Percentiles rank a stretch among this genome's conserved stretches.
Conservation (phyloP, 176 grass and related monocot species). For the Paspalum vaginatum region DNA sequence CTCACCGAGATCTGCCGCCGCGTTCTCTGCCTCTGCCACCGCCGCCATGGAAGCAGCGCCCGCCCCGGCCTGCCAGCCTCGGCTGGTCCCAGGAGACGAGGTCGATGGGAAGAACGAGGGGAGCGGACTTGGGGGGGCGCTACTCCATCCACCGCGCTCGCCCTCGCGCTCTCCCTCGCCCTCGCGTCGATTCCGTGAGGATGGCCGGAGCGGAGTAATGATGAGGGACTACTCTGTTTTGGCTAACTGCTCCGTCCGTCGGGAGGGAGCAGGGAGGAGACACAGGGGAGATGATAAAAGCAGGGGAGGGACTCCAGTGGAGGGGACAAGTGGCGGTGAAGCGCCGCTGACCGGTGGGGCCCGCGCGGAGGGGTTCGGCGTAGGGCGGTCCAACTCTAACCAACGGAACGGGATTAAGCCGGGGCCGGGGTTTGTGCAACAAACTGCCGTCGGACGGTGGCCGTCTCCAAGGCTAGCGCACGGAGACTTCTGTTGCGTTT, state of each 20-base stretch:
- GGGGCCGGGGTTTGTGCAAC: too few relatives aligned
- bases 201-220: neutral
- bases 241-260: neutral
- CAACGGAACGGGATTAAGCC: too few relatives aligned
- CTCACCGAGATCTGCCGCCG: slow-evolving; percentile 21
- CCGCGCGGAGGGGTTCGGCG: neutral
- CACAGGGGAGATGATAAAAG: neutral
- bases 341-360: neutral
- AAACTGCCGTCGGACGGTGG: too few relatives aligned
- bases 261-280: too few relatives aligned
- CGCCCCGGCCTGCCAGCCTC: neutral
- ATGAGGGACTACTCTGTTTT: neutral
- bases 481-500: too few relatives aligned
- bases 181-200: neutral
- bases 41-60: neutral
- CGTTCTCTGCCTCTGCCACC: neutral
- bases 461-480: too few relatives aligned
- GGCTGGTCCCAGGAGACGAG: neutral
- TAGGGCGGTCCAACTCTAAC: too few relatives aligned
- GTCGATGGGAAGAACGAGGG: neutral
- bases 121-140: neutral
- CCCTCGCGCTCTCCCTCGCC: neutral
- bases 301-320: neutral
- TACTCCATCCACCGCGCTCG: neutral
- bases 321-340: slow-evolving; percentile 17